Percentiles rank a stretch among this genome's conserved stretches.
Evolutionary conservation across 2,329 filamentous ascomycete species (phyloP).

Genomic region (Emmonsiellopsis sp.): DNA sequence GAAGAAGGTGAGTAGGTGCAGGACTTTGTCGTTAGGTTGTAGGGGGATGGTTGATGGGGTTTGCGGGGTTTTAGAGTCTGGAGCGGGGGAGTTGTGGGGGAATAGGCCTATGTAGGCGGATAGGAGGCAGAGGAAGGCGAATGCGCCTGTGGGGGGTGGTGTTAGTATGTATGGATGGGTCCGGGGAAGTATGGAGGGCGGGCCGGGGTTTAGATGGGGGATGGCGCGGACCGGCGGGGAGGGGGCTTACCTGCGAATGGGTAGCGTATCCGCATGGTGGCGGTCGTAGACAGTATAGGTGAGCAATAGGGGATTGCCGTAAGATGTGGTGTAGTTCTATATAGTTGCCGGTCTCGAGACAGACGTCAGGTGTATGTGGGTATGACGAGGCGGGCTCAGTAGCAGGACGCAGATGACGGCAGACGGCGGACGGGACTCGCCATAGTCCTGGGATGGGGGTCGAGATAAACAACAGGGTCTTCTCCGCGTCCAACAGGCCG

Average conservation of each 20-base stretch:
- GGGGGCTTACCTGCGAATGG: constrained; percentile 67
- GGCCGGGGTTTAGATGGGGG: background rate
- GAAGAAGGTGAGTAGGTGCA: constrained; percentile 86
- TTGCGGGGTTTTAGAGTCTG: constrained; percentile 17
- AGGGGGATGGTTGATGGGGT: constrained; percentile 33
- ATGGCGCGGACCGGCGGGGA: background rate
- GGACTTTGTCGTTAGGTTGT: constrained; percentile 74
- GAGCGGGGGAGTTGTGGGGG: constrained; percentile 29
- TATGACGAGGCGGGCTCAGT: background rate
- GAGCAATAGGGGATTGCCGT: too few relatives aligned
- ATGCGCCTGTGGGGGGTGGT: constrained; percentile 47
- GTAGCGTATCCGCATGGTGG: constrained; percentile 70
- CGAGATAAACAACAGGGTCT: background rate
- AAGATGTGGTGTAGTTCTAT: too few relatives aligned
- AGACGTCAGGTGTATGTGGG: background rate
- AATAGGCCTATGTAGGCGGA: constrained; percentile 75
- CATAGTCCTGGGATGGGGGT: background rate
- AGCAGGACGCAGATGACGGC: background rate
- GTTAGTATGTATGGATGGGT: constrained; percentile 9
- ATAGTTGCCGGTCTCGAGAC: background rate
- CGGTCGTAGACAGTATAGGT: background rate
- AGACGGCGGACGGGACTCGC: background rate
- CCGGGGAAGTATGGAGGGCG: background rate
- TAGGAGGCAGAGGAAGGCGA: constrained; percentile 57
- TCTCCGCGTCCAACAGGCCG: background rate